Evolutionary conservation across 805 yeast species (phyloP).

Genomic region (Suhomyces kilbournensis): DNA sequence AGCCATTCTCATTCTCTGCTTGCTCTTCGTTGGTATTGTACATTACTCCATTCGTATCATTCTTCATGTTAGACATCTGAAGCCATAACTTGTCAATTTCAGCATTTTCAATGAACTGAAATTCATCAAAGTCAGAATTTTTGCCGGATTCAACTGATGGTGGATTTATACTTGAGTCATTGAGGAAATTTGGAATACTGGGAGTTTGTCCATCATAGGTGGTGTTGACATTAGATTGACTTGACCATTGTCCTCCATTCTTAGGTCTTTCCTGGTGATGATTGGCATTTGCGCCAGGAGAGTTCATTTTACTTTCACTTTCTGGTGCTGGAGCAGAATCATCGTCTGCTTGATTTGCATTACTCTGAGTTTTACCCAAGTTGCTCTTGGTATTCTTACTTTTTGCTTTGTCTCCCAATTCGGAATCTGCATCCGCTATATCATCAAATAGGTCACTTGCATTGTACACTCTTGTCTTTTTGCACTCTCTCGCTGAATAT

Average conservation of each 20-base stretch:
- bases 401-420: neutral
- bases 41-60: conserved; percentile 8
- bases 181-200: neutral
- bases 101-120: conserved; percentile 19
- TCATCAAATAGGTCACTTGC: conserved; percentile 3
- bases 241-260: neutral
- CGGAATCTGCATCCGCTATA: conserved; percentile 2
- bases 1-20: neutral
- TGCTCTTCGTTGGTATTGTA: neutral
- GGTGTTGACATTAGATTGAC: neutral
- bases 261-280: neutral
- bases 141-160: conserved; percentile 6
- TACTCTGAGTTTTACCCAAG: neutral
- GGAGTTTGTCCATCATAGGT: neutral
- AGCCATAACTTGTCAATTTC: conserved; percentile 38
- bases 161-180: neutral
- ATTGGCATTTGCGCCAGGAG: neutral
- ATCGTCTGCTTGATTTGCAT: neutral
- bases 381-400: neutral
- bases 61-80: conserved; percentile 26
- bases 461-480: conserved; percentile 11
- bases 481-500: conserved; percentile 19
- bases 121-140: conserved; percentile 12
- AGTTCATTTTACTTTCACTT: neutral
- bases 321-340: neutral